Percentiles rank a stretch among this genome's conserved stretches.
Evolutionary conservation across 2,329 filamentous ascomycete genomes (phyloP).

Genomic region (Trichophyton rubrum): DNA sequence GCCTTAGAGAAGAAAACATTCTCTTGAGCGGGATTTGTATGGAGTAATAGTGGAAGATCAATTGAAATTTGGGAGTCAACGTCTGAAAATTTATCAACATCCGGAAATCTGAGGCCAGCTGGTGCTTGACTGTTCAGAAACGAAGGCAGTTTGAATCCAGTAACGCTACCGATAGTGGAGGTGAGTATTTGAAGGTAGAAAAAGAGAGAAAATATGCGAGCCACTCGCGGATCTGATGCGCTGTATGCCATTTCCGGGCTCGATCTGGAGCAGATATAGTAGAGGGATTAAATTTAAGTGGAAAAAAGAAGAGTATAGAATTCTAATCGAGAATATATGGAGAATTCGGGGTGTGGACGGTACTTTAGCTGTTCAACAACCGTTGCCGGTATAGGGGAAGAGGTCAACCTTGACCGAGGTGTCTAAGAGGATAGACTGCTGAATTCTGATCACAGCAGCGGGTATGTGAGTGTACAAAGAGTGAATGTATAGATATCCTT

Average conservation of each 20-base stretch:
- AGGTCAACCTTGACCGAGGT: not conserved
- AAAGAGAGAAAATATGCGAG: not conserved
- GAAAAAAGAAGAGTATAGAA: not conserved
- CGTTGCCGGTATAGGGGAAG: not conserved
- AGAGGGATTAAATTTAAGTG: not conserved
- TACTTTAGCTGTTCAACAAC: not conserved
- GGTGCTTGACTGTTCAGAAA: constrained; percentile 10
- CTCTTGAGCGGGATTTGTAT: constrained; percentile 16
- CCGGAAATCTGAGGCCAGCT: not conserved
- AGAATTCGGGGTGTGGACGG: not conserved
- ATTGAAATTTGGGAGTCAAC: constrained; percentile 12
- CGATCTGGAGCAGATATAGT: not conserved
- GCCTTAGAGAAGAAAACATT: constrained; percentile 32
- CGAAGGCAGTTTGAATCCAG: constrained; percentile 8
- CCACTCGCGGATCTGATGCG: not conserved
- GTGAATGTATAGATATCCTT: not conserved
- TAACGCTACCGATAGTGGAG: not conserved
- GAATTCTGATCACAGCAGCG: not conserved
- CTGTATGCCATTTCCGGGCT: not conserved
- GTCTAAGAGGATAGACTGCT: not conserved
- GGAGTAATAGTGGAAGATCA: constrained; percentile 21
- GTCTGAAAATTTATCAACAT: not conserved
- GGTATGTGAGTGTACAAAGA: not conserved
- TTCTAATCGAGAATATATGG: not conserved
- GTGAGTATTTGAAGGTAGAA: not conserved